phyloP scores from a whole-genome alignment of 78 protist species.

The Bigelowiella natans region DNA sequence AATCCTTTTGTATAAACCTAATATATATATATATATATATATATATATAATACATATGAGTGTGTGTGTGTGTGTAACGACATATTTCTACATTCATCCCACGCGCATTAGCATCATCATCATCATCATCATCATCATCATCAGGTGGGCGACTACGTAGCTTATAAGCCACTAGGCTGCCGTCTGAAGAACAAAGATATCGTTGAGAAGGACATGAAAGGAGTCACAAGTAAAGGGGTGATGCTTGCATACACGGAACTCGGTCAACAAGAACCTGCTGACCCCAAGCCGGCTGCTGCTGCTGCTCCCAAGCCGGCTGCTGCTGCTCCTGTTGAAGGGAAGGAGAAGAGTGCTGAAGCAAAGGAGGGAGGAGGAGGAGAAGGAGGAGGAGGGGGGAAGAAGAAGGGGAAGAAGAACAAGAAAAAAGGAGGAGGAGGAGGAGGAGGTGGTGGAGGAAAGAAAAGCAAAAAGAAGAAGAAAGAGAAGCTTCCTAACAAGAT shows the following conservation, averaged over 20 bases:
- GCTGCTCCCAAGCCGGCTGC: too few species aligned
- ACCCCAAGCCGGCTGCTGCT: too few species aligned
- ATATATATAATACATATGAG: not conserved
- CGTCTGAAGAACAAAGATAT: not conserved
- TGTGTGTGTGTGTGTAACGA: not conserved
- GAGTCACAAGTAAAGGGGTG: not conserved
- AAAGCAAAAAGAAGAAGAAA: not conserved
- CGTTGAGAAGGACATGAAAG: conserved; percentile 1
- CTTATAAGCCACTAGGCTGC: not conserved
- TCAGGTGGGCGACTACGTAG: not conserved
- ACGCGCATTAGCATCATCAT: not conserved
- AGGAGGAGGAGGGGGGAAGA: too few species aligned
- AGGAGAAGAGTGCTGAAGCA: too few species aligned
- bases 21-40: not conserved
- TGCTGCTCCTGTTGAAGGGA: too few species aligned
- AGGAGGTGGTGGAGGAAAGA: not conserved
- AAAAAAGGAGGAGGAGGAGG: not conserved
- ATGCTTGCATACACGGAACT: not conserved
- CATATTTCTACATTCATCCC: not conserved
- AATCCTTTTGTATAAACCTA: not conserved
- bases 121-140: too few species aligned
- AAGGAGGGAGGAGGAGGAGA: too few species aligned
- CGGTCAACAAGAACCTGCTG: not conserved
- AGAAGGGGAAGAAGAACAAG: not conserved
- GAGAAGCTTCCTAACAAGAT: not conserved